Evolutionary conservation across 805 yeast genomes (phyloP), one percentile per base, ranked within the genome.

Genomic region (Phaffomyces opuntiae): DNA sequence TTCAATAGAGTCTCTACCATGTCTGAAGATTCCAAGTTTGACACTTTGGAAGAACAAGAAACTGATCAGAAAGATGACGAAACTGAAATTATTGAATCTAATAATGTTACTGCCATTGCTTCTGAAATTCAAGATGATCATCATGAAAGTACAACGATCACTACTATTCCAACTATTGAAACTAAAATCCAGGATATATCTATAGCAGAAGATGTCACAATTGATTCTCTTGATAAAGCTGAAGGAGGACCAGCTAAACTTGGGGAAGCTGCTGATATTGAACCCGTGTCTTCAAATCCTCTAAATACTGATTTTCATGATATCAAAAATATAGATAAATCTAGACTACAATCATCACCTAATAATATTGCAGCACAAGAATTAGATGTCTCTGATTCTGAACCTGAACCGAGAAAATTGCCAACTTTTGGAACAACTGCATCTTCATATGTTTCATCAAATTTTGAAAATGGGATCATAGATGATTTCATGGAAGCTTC

Each of bases 1-100:
- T 66, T 70, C 50, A 69, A 67, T 26, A 59, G 74, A 39, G 71
- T 69, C 3, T 67, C 73, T 0, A 64, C 72, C 3, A 56, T 54
- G 44, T 62, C 67, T 1, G 60, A 66, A 5, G 59, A 45, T 31
- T 50, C 37, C 19, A 11, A 44, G 12, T 25, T 34, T 13, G 38
- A 49, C 3, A 45, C 16, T 11, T 16, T 41, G 31, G 31, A 14
- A 12, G 45, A 43, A 8, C 7, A 32, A n/a, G 16, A 27, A 16
- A 25, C 16, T 3, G 9, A 12, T 17, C 17, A 16, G 8, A 21
- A 8, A 27, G 34, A 27, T 6, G 11, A n/a, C 9, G 33, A 19
- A 42, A 41, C 42, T 21, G 46, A 51, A 14, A 9, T 24, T 3
- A 21, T 8, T 9, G 21, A n/a, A 26, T 25, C 39, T n/a, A 26